These are phyloP conservation scores for Aspergillus tubingensis DNA, from an alignment of 2,329 filamentous ascomycete species.

Conservation along the genomic window DNA sequence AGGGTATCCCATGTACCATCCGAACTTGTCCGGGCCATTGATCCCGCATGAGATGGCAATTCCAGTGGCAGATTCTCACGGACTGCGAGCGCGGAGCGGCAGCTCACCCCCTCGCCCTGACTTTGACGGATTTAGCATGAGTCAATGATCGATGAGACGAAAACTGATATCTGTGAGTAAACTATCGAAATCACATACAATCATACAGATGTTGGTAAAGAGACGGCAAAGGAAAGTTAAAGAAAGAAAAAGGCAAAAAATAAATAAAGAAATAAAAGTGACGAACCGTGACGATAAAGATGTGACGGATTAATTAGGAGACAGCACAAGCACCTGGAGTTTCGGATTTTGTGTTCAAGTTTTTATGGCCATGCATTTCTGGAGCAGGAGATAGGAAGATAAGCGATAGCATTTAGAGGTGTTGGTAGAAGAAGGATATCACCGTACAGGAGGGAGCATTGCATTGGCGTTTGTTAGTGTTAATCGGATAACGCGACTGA, in stretches of 20 bases:
- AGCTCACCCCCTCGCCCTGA: conserved; percentile 34
- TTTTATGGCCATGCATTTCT: neutral
- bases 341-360: neutral
- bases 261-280: neutral
- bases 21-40: conserved; percentile 32
- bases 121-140: conserved; percentile 26
- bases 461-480: neutral
- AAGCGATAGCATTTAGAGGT: neutral
- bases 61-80: conserved; percentile 21
- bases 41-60: conserved; percentile 25
- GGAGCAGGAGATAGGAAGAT: neutral
- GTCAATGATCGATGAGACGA: conserved; percentile 8
- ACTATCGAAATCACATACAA: neutral
- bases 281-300: neutral
- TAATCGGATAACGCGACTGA: neutral
- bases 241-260: neutral
- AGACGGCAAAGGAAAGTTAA: neutral
- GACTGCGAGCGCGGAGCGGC: conserved; percentile 31
- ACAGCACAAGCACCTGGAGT: neutral
- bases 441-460: neutral
- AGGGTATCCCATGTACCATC: conserved; percentile 28
- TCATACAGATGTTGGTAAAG: neutral
- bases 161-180: neutral
- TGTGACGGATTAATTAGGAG: neutral
- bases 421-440: neutral